A percentile compares a stretch with the other conserved stretches of the same genome.
Evolutionary conservation across 1,284 basidiomycete genomes (phyloP).

Genomic region (Ceratobasidium sp.): DNA sequence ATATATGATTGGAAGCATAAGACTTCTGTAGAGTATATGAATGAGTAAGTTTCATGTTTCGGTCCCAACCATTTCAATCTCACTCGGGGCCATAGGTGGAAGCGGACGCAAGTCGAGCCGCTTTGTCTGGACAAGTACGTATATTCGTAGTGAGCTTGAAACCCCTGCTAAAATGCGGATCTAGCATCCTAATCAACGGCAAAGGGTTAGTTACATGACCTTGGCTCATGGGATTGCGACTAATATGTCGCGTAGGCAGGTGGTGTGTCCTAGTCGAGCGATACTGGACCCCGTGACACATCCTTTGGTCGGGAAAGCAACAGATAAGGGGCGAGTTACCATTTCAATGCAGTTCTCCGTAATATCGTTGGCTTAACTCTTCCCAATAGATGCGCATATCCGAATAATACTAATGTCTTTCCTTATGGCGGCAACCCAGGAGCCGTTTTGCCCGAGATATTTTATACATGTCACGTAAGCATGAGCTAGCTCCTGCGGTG

Average conservation of each 20-base stretch:
- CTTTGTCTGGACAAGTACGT: slow-evolving; percentile 38
- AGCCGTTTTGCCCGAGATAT: not conserved
- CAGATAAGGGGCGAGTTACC: slow-evolving; percentile 12
- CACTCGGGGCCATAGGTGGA: too few relatives aligned
- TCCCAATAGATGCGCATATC: slow-evolving; percentile 7
- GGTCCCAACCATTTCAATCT: too few relatives aligned
- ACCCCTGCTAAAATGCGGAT: not conserved
- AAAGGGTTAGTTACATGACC: slow-evolving; percentile 19
- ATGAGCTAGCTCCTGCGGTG: too few relatives aligned
- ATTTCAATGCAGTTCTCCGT: too few relatives aligned
- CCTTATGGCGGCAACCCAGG: slow-evolving; percentile 7
- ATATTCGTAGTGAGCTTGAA: not conserved
- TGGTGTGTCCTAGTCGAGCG: slow-evolving; percentile 11
- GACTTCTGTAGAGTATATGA: slow-evolving; percentile 29
- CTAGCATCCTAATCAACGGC: slow-evolving; percentile 38
- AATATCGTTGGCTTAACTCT: not conserved
- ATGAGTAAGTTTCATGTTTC: not conserved
- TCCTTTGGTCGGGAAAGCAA: slow-evolving; percentile 21
- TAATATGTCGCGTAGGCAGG: not conserved
- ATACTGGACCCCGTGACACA: slow-evolving; percentile 13
- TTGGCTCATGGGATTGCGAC: not conserved
- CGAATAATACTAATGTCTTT: slow-evolving; percentile 25
- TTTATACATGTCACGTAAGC: slow-evolving; percentile 11
- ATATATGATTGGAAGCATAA: slow-evolving; percentile 39
- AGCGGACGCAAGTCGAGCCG: slow-evolving; percentile 28